Base-by-base conservation (phyloP, 352 stramenopile species). In the Elongisporangium anandrum region DNA sequence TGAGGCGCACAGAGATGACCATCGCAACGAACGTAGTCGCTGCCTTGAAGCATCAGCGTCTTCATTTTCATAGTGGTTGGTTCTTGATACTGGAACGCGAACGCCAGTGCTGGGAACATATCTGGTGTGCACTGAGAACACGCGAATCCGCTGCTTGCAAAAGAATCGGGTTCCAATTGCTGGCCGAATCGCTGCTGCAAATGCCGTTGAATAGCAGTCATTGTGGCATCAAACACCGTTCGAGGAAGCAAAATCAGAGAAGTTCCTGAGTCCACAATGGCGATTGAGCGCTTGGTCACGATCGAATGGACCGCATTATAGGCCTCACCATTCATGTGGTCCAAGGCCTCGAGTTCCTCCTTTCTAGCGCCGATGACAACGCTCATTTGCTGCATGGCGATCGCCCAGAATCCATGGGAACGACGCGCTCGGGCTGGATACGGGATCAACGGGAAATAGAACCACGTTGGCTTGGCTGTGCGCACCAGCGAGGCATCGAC, bases 1-100 rank as follows among this genome's bases (percentile, higher is more conserved):
- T 87, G 81, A 39, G 78, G 78, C 2, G 72, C 68, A 47, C 81
- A 90, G 19, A 65, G 62, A 8, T 65, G 52, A 53, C 75, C 72
- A 26, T 88, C 81, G 65, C 81, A 90, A 9, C 78, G 74, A 50
- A 79, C 81, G 60, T 88, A 90, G 68, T 90, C 81, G 17, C 55
- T 62, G 13, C 78, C 78, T 53, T 86, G 74, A 17, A 90, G 66
- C 29, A 77, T 59, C 20, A 90, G 60, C 13, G 52, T 65, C 49
- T 73, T 69, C 8, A 49, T 64, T 52, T 66, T 64, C 4, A 39
- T 23, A 24, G 55, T 8, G 0, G 8, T 2, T 22, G 22, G 17
- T 53, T 53, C 48, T 6, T 60, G 24, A n/a, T 38, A 4, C 29
- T 60, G 56, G 26, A 90, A 84, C 20, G 56, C 68, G 50, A 90